Evolutionary conservation across 768 basidiomycete species (phyloP), one percentile per base, ranked within the genome.

Genomic region (Termitomyces sp.): DNA sequence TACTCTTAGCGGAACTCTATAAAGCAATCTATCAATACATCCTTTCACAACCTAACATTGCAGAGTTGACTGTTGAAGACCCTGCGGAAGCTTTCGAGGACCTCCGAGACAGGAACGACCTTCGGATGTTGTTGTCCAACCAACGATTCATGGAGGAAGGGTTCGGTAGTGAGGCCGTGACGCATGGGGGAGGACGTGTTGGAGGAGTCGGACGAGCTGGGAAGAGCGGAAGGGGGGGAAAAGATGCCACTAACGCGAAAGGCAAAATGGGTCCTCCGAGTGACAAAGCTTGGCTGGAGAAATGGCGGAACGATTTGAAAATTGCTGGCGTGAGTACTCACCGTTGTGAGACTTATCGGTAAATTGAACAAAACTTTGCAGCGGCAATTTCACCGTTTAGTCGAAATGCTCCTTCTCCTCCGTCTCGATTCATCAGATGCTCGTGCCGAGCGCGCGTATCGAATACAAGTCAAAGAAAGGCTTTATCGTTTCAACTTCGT

Each of bases 71-170:
- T 1, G 92, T 99, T 22, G 97, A 99, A 75, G 97, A 99, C 72
- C 97, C 97, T 1, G 94, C 94, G 0, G 97, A 99, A 75, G 92
- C 93, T 11, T 98, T 99, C 69, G 96, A 98, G 72, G 97, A 98
- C 72, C 81, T 98, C 46, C 81, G 96, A 38, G 97, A 98, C 75
- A 89, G 92, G 58, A 91, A 90, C 66, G 97, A 99, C 72, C 80
- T 98, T 20, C 77, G 82, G 63, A 90, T 91, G 83, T 79, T 98
- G 20, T 79, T 92, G 15, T 72, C 77, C 0, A 75, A 88, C 63
- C 76, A 81, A 58, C 78, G 75, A 48, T 92, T 96, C 71, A 85
- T 90, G 77, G 74, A 79, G 33, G 91, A 94, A 72, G 91, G 80
- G 3, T 89, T 89, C 67, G 85, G 85, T 4, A 66, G 67, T 12